Percentiles rank a stretch among this genome's conserved stretches.
Conservation (phyloP, 352 stramenopile species). For the Phytophthora melonis region DNA sequence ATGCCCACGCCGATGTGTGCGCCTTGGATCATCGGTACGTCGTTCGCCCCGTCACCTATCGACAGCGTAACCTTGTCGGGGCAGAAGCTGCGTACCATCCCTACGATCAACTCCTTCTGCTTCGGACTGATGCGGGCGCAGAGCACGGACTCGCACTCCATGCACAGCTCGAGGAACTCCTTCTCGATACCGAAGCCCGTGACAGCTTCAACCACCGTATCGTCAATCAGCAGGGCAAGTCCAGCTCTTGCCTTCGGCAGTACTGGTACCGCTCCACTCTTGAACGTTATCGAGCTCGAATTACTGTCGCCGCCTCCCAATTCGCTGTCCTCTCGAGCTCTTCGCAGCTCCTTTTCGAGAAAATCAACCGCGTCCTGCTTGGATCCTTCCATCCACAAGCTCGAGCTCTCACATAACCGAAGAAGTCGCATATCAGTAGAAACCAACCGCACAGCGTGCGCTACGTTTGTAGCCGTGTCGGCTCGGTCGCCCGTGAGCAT, state of each 20-base stretch:
- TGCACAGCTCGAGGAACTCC: slow-evolving; percentile 58
- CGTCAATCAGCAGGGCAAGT: slow-evolving; percentile 60
- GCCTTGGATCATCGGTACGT: slow-evolving; percentile 93
- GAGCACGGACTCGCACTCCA: slow-evolving; percentile 94
- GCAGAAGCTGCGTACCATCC: slow-evolving; percentile 82
- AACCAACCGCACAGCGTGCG: slow-evolving; percentile 60
- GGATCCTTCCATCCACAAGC: slow-evolving; percentile 33
- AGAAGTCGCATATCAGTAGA: slow-evolving; percentile 63
- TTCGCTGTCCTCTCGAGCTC: slow-evolving; percentile 17
- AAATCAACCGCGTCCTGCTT: slow-evolving; percentile 37
- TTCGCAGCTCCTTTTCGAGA: slow-evolving; percentile 37
- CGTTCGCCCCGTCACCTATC: slow-evolving; percentile 93
- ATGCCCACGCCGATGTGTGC: slow-evolving; percentile 76
- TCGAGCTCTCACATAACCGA: slow-evolving; percentile 44
- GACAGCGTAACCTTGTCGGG: slow-evolving; percentile 74
- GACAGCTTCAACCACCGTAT: slow-evolving; percentile 59
- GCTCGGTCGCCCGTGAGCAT: slow-evolving; percentile 76
- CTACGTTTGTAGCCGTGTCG: slow-evolving; percentile 76
- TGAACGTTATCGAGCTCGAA: slow-evolving; percentile 7
- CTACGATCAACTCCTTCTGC: slow-evolving; percentile 97
- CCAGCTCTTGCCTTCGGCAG: not conserved
- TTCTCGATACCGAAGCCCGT: slow-evolving; percentile 44
- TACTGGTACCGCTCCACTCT: not conserved
- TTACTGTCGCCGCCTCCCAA: slow-evolving; percentile 1
- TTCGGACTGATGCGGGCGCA: slow-evolving; percentile 96